Base-by-base conservation (phyloP, 169 alveolate species). In the Cryptosporidium viatorum region DNA sequence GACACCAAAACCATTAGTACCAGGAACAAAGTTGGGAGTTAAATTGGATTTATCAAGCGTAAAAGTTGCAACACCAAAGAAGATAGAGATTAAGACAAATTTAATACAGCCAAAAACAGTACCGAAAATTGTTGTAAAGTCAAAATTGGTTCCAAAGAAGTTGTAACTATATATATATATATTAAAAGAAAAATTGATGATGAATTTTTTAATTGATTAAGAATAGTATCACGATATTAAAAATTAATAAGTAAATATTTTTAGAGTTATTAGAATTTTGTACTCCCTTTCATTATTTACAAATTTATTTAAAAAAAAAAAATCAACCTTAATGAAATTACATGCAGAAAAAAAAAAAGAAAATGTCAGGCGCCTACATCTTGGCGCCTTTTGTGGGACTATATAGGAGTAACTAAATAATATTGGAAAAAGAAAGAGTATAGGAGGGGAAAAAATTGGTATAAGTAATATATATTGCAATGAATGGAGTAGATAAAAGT, bases 401-500 rank as follows among this genome's bases (percentile, higher is more conserved):
- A 3, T n/a, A 18, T 8, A 0, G 1, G 12, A 67, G 45, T 21
- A 37, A 37, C 55, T 33, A 33, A 67, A 33, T 67, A 67, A 62
- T 23, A 29, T 7, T 14, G 12, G 18, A 23, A n/a, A 45, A 70
- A 62, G 59, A 29, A 70, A 62, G 59, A 29, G 59, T 5, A 43
- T 2, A 23, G 59, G 59, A 7, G 65, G 37, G 26, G 16, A 18
- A 43, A 29, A 39, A 70, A 29, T 16, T 2, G 43, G 84, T 16
- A 43, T 2, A 21, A 21, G 65, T 8, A 18, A 52, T 55, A 74
- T 35, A 58, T 52, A 26, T 31, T 74, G 21, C 58, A 60, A 80
- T 80, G 89, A 80, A 80, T 80, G 89, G 75, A 29, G 39, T 80
- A 18, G 89, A 62, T 26, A 68, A 62, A 39, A 80, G 41, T 62